These are phyloP conservation scores for Boletus sp. DNA, from an alignment of 1,284 basidiomycete species.

Conservation along the genomic window DNA sequence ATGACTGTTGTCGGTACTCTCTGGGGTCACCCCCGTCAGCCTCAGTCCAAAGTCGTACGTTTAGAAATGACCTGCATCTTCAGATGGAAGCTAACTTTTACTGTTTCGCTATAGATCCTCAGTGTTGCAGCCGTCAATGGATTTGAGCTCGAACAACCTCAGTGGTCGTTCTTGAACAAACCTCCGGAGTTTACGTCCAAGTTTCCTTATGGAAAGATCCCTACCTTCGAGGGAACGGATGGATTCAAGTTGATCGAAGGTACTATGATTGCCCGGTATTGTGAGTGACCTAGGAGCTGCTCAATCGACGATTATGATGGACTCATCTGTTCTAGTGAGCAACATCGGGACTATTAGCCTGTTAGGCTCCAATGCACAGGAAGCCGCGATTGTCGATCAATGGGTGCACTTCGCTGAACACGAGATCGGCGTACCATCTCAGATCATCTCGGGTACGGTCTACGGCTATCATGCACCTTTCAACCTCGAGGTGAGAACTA, in stretches of 20 bases:
- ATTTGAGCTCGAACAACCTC: conserved; percentile 1
- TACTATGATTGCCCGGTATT: conserved; percentile 56
- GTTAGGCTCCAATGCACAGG: conserved; percentile 44
- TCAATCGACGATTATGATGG: too few species aligned
- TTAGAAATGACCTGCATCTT: too few species aligned
- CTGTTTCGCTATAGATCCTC: conserved; percentile 9
- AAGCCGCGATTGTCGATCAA: conserved; percentile 36
- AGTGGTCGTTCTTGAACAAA: conserved; percentile 33
- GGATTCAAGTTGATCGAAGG: conserved; percentile 53
- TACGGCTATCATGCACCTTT: not conserved
- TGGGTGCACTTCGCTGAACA: too few species aligned
- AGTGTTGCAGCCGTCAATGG: too few species aligned
- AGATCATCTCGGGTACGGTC: conserved; percentile 3
- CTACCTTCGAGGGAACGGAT: conserved; percentile 51
- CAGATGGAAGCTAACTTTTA: not conserved
- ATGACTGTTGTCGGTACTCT: conserved; percentile 26
- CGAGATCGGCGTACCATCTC: conserved; percentile 30
- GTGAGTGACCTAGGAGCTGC: conserved; percentile 39
- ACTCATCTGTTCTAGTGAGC: conserved; percentile 38
- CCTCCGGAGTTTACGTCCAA: conserved; percentile 42
- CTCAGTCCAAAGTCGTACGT: conserved; percentile 30
- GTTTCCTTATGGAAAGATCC: conserved; percentile 50
- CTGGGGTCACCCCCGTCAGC: conserved; percentile 23
- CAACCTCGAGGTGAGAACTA: too few species aligned
- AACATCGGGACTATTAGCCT: conserved; percentile 46